Base-by-base conservation (phyloP, 805 yeast species). In the Pichia thaimueangensis region DNA sequence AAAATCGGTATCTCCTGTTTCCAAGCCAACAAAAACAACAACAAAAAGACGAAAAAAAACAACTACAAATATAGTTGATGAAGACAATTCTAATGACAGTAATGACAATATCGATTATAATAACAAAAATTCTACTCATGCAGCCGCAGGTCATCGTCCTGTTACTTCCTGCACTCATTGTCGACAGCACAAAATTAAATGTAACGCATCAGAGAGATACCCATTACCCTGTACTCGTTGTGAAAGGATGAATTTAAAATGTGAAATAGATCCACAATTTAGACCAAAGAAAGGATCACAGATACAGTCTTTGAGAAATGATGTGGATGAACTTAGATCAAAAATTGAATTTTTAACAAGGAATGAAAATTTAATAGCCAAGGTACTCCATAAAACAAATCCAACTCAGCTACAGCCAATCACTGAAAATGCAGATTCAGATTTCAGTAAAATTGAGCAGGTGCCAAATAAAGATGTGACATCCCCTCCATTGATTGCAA, bases 151-250 rank as follows among this genome's bases (percentile, higher is more conserved):
- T 2, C 91, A 85, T 55, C 66, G 96, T 43, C 96, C 96, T 0
- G 94, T 88, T 2, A 86, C 95, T 0, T 83, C 95, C 3, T 89
- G 97, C 58, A 86, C 96, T 0, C 93, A 87, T 59, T 89, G 97
- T 58, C 76, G 97, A 39, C 96, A 89, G 58, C 96, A 88, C 60
- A 89, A 89, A 62, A 87, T 89, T 60, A 84, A 83, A 58, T 89
- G 97, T 63, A 86, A 89, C 58, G 97, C 97, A 1, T 75, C 86
- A 3, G 89, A 83, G 19, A 77, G 81, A 48, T 83, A 74, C 51
- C 96, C 96, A 0, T 67, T 69, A 6, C 84, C 96, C 0, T 89
- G 97, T 60, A 74, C 82, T 15, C 64, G 96, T 47, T 89, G 97
- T 64, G 81, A 78, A 41, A 71, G 83, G 56, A 82, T 85, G 85